Evolutionary conservation across 1,139 yeast genomes (phyloP), one percentile per base, ranked within the genome.

Genomic region (Williopsis jadinii): DNA sequence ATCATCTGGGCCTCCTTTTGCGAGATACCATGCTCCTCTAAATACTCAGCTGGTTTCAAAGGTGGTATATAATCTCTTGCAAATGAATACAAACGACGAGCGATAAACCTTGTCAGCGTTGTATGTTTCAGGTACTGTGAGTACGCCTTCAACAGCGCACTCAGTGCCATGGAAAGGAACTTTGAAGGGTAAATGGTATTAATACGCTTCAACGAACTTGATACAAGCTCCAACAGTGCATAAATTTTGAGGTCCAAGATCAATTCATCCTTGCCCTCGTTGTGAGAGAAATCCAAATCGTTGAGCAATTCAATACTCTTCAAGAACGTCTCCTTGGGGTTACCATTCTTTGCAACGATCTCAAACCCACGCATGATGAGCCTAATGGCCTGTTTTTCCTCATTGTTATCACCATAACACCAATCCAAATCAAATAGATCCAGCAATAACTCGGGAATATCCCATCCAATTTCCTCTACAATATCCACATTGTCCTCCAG

Each of bases 401-500:
- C 10, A 11, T 32, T 26, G 3, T 35, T 28, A 0, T 42, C 49
- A 1, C 34, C 36, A 35, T 32, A 46, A 11, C 42, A 40, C 56
- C 59, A 56, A 2, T 54, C 56, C 4, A 50, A 40, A 8, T 61
- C 74, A 12, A 75, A 49, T 50, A 67, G 77, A 4, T 63, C 60
- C 34, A 85, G 56, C 14, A 88, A 53, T 35, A 84, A 56, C 29
- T 68, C 71, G 0, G 95, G 96, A 19, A 88, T 58, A 59, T 88
- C 96, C 97, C 97, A 88, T 2, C 95, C 95, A 44, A 86, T 75
- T 51, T 83, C 85, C 45, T 72, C 66, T 0, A 80, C 67, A 31
- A 86, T 60, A n/a, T 69, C 68, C 27, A 67, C 59, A 53, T 80
- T 62, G 11, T 63, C 58, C 2, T 55, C 56, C 41, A 81, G 55